Conservation (phyloP, 352 stramenopile genomes). For the Aphanomyces invadans region DNA sequence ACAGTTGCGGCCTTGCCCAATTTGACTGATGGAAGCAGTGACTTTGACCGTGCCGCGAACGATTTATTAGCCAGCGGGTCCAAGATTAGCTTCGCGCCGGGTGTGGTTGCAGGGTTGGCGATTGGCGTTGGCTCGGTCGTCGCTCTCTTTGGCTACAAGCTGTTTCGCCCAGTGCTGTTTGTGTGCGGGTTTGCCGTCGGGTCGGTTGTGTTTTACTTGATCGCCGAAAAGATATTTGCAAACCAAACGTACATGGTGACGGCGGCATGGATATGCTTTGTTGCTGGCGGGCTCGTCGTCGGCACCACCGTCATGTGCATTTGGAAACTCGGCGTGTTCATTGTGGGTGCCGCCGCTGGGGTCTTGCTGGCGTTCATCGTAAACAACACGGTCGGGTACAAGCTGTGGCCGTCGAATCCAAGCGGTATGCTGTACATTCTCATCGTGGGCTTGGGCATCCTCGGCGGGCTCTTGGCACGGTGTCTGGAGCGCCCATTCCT, state of each 20-base stretch:
- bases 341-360: constrained; percentile 41
- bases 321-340: constrained; percentile 50
- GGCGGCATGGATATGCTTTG: constrained; percentile 53
- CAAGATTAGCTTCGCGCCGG: constrained; percentile 32
- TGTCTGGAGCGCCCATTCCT: constrained; percentile 41
- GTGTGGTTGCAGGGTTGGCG: constrained; percentile 35
- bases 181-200: constrained; percentile 44
- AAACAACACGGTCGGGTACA: constrained; percentile 47
- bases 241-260: constrained; percentile 43
- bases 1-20: neutral
- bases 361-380: constrained; percentile 40
- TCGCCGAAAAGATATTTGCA: constrained; percentile 35
- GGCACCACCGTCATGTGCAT: constrained; percentile 41
- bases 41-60: constrained; percentile 15
- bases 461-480: constrained; percentile 39
- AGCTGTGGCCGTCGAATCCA: constrained; percentile 42
- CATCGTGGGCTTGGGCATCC: constrained; percentile 36
- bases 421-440: constrained; percentile 36
- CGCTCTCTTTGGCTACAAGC: constrained; percentile 47
- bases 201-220: constrained; percentile 35
- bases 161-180: constrained; percentile 54
- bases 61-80: neutral
- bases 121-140: constrained; percentile 39
- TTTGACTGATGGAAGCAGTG: constrained; percentile 18
- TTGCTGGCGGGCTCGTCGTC: constrained; percentile 40